These are phyloP conservation scores for Saccharomyces pastorianus DNA, from an alignment of 1,139 yeast species.

Conservation along the genomic window DNA sequence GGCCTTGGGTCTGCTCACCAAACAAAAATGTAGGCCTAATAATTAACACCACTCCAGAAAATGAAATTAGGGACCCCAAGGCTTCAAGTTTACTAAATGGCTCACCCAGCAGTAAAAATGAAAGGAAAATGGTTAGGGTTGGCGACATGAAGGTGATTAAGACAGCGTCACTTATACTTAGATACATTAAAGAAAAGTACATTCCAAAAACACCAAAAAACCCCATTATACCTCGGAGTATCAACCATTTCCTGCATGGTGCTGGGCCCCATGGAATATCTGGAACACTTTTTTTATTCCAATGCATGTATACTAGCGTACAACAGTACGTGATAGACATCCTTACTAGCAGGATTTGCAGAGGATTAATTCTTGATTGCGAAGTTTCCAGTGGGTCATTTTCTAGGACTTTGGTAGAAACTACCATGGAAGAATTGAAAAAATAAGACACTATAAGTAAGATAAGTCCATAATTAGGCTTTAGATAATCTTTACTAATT, in stretches of 20 bases:
- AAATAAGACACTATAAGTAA: conserved; percentile 49
- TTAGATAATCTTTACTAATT: conserved; percentile 2
- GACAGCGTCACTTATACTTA: conserved; percentile 71
- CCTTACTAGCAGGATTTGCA: conserved; percentile 67
- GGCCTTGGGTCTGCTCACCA: conserved; percentile 31
- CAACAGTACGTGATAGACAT: conserved; percentile 64
- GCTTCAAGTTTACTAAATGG: conserved; percentile 61
- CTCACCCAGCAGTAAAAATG: conserved; percentile 61
- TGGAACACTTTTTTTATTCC: conserved; percentile 39
- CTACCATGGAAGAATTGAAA: conserved; percentile 63
- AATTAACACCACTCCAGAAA: conserved; percentile 69
- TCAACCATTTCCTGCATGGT: conserved; percentile 45
- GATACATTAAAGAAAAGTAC: conserved; percentile 65
- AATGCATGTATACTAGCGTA: conserved; percentile 47
- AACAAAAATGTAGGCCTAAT: conserved; percentile 76
- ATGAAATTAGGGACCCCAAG: conserved; percentile 57
- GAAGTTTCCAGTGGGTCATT: conserved; percentile 41
- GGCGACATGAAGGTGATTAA: conserved; percentile 76
- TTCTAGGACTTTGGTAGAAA: conserved; percentile 58
- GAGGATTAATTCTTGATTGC: conserved; percentile 45
- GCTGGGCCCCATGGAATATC: conserved; percentile 69
- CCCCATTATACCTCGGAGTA: conserved; percentile 65
- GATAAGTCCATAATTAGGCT: conserved; percentile 34
- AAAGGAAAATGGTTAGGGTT: conserved; percentile 65
- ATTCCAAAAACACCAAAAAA: conserved; percentile 71